These are phyloP conservation scores for Daldinia sp. DNA, from an alignment of 2,329 filamentous ascomycete genomes.

Conservation along the genomic window DNA sequence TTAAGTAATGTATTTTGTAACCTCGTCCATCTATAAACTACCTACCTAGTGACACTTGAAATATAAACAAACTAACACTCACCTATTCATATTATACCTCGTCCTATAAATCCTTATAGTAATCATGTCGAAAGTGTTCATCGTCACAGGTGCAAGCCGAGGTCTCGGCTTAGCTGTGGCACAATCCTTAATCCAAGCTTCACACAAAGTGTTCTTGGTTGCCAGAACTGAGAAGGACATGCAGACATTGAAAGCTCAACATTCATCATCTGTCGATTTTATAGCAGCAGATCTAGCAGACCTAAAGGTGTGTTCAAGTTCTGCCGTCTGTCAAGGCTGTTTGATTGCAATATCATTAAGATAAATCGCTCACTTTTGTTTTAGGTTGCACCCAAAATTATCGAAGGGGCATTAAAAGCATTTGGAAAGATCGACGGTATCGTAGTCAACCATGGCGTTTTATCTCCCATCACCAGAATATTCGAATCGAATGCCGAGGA, in stretches of 20 bases:
- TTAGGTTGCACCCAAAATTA: slow-evolving; percentile 70
- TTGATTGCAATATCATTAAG: neutral
- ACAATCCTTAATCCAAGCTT: slow-evolving; percentile 62
- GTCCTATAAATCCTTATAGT: neutral
- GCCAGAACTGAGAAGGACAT: slow-evolving; percentile 66
- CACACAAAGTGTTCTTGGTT: slow-evolving; percentile 70
- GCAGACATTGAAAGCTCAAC: slow-evolving; percentile 63
- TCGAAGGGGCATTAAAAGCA: slow-evolving; percentile 71
- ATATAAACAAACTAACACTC: neutral
- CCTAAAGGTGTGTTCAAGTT: slow-evolving; percentile 57
- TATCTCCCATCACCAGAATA: slow-evolving; percentile 81
- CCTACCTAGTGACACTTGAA: neutral
- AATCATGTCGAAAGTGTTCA: slow-evolving; percentile 72
- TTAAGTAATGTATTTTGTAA: slow-evolving; percentile 1
- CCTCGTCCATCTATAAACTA: slow-evolving; percentile 2
- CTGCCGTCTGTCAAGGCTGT: neutral
- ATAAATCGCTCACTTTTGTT: slow-evolving; percentile 18
- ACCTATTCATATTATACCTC: neutral
- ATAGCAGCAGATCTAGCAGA: slow-evolving; percentile 68
- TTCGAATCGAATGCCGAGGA: slow-evolving; percentile 75
- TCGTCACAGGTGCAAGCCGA: slow-evolving; percentile 75
- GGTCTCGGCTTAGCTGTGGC: slow-evolving; percentile 71
- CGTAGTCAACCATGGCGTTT: slow-evolving; percentile 86
- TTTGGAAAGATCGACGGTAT: slow-evolving; percentile 84
- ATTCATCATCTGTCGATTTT: slow-evolving; percentile 66